Evolutionary conservation across 257 asterid species (phyloP).

Genomic region (Jacaranda mimosifolia): DNA sequence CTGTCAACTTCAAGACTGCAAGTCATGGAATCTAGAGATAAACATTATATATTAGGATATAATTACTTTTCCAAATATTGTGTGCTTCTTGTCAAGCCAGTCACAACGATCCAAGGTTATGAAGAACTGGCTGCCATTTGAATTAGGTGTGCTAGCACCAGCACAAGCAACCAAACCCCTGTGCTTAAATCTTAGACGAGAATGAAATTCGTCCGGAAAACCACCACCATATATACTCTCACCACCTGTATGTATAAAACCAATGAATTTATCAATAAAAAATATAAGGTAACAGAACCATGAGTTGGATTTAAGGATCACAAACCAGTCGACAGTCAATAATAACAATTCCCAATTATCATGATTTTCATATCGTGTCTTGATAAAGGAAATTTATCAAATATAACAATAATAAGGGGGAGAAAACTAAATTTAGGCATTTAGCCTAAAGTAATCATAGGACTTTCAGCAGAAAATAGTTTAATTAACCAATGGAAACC

Average conservation of each 20-base stretch:
- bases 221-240: conserved; percentile 95
- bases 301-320: conserved; percentile 16
- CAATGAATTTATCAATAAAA: conserved; percentile 27
- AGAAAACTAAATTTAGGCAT: conserved; percentile 15
- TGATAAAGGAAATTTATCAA: conserved; percentile 6
- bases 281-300: conserved; percentile 16
- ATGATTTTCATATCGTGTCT: neutral
- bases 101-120: conserved; percentile 87
- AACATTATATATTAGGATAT: conserved; percentile 17
- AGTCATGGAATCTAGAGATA: conserved; percentile 23
- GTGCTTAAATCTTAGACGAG: conserved; percentile 95
- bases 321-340: conserved; percentile 1
- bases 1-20: conserved; percentile 34
- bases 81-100: conserved; percentile 94
- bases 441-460: neutral
- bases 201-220: conserved; percentile 90
- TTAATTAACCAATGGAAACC: conserved; percentile 12
- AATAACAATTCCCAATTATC: neutral
- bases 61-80: conserved; percentile 92
- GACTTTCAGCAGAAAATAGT: neutral
- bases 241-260: conserved; percentile 66
- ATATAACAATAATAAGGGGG: conserved; percentile 1
- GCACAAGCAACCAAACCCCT: conserved; percentile 99
- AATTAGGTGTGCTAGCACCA: conserved; percentile 80
- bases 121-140: conserved; percentile 96